Conservation (phyloP, 192 early-diverging fungal genomes). For the Mortierella hygrophila region DNA sequence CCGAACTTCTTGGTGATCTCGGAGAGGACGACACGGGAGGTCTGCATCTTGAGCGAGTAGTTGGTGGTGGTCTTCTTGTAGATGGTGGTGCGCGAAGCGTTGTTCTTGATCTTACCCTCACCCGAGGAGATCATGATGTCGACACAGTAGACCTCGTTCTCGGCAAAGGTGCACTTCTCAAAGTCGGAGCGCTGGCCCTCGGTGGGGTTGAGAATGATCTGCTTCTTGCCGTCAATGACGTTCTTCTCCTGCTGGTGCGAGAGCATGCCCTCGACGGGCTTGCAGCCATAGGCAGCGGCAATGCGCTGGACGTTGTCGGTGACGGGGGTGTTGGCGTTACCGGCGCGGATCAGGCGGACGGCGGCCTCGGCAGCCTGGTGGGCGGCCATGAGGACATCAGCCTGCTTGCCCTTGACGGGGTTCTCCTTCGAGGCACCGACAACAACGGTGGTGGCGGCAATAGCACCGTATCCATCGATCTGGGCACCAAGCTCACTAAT, state of each 20-base stretch:
- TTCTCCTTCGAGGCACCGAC: conserved; percentile 85
- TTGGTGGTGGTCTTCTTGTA: conserved; percentile 88
- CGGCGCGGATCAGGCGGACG: conserved; percentile 89
- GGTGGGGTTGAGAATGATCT: conserved; percentile 92
- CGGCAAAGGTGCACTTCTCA: conserved; percentile 75
- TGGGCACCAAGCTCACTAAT: conserved; percentile 86
- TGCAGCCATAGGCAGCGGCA: conserved; percentile 84
- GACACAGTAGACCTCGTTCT: conserved; percentile 94
- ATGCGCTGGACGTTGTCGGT: conserved; percentile 87
- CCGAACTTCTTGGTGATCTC: conserved; percentile 86
- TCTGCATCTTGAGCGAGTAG: conserved; percentile 91
- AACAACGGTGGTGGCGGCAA: conserved; percentile 86
- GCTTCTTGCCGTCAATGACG: conserved; percentile 92
- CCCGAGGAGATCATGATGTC: conserved; percentile 92
- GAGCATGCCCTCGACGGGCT: conserved; percentile 93
- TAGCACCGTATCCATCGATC: conserved; percentile 91
- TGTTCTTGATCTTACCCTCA: conserved; percentile 85
- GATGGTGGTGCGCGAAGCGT: conserved; percentile 84
- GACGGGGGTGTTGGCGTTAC: conserved; percentile 73
- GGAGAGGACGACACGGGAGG: conserved; percentile 78
- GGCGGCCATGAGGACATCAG: conserved; percentile 91
- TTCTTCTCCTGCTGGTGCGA: conserved; percentile 90
- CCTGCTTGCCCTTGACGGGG: conserved; percentile 84
- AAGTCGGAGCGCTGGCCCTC: conserved; percentile 81
- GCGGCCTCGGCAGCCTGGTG: conserved; percentile 87